These are phyloP conservation scores for Babesia sp. DNA, from an alignment of 169 alveolate species.

Conservation along the genomic window DNA sequence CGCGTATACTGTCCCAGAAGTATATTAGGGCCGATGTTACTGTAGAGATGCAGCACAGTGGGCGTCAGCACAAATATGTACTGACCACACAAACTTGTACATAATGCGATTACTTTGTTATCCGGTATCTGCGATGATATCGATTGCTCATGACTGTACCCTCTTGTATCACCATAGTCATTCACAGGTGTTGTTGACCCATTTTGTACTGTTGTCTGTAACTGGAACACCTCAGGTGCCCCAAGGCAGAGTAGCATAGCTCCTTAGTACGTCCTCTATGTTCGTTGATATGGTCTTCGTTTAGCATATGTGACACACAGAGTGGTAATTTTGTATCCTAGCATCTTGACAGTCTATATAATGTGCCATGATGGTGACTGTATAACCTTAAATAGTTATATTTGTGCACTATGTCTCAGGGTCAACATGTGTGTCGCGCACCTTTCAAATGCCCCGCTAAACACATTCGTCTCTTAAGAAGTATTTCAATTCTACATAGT, in stretches of 20 bases:
- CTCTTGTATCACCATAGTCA: background rate
- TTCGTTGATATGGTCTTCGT: too few relatives aligned
- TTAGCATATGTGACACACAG: too few relatives aligned
- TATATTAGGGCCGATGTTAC: constrained; percentile 29
- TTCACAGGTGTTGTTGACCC: background rate
- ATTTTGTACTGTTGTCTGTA: background rate
- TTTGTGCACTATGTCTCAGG: background rate
- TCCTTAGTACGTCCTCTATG: too few relatives aligned
- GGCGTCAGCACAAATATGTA: constrained; percentile 49
- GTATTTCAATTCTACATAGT: background rate
- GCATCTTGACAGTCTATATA: too few relatives aligned
- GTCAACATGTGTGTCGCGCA: constrained; percentile 1
- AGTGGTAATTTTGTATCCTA: too few relatives aligned
- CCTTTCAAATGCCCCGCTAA: background rate
- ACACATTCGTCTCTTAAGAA: background rate
- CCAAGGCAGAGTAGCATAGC: constrained; percentile 27
- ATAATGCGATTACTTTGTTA: constrained; percentile 13
- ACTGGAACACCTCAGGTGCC: constrained; percentile 39
- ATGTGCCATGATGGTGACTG: too few relatives aligned
- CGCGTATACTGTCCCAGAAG: constrained; percentile 35
- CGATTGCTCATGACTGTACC: background rate
- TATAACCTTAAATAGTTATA: too few relatives aligned
- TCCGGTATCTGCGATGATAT: background rate
- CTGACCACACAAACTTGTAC: constrained; percentile 37
- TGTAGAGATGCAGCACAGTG: constrained; percentile 35